These are phyloP conservation scores for Cercospora zeae-maydis DNA, from an alignment of 2,329 filamentous ascomycete species.

Conservation along the genomic window DNA sequence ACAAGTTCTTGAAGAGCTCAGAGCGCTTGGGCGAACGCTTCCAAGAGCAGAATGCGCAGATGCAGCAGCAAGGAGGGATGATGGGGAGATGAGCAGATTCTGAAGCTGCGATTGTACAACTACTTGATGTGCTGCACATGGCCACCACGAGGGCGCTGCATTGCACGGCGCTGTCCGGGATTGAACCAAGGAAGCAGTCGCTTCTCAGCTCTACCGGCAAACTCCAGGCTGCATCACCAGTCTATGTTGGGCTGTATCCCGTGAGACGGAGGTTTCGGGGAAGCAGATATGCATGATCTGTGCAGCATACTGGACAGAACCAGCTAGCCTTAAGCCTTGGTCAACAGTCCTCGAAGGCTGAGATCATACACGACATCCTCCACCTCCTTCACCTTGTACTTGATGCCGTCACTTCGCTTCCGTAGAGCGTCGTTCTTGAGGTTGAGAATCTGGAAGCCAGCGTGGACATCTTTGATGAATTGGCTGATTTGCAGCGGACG, in stretches of 20 bases:
- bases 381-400: constrained; percentile 96
- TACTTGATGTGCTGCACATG: constrained; percentile 5
- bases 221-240: not conserved
- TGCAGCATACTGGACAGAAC: not conserved
- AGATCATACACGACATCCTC: constrained; percentile 98
- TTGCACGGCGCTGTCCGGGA: constrained; percentile 21
- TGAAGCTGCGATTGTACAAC: constrained; percentile 13
- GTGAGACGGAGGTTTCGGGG: not conserved
- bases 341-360: constrained; percentile 70
- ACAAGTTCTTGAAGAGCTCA: constrained; percentile 91
- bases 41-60: constrained; percentile 67
- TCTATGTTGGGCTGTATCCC: not conserved
- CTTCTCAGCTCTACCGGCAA: constrained; percentile 16
- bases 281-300: not conserved
- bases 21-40: constrained; percentile 90
- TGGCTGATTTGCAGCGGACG: constrained; percentile 82
- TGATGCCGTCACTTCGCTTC: constrained; percentile 85
- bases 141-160: constrained; percentile 9
- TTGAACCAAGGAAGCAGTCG: not conserved
- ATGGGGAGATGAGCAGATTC: constrained; percentile 23
- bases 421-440: constrained; percentile 92
- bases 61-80: constrained; percentile 58
- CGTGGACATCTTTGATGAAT: constrained; percentile 93
- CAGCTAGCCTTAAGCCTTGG: constrained; percentile 22
- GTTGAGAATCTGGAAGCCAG: constrained; percentile 95